Evolutionary conservation across 2,329 filamentous ascomycete species (phyloP).

Genomic region (Neofusicoccum parvum): DNA sequence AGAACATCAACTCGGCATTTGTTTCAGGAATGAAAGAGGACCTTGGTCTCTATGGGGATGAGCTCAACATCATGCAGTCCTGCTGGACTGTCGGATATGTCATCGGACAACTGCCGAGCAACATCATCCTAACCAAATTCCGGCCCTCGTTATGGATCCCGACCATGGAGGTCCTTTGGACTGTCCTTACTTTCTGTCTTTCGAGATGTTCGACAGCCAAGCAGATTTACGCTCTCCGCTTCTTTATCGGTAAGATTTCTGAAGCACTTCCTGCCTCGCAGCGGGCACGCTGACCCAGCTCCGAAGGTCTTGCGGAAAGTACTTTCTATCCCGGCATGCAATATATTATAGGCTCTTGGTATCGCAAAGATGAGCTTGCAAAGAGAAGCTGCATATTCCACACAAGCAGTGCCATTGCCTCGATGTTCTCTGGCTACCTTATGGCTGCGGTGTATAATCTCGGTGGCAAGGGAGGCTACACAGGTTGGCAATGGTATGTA

Average conservation of each 20-base stretch:
- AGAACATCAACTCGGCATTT: constrained; percentile 42
- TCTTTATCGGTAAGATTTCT: constrained; percentile 47
- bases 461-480: constrained; percentile 49
- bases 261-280: too few species aligned
- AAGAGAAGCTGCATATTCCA: constrained; percentile 58
- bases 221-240: constrained; percentile 51
- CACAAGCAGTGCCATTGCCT: constrained; percentile 48
- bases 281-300: constrained; percentile 20
- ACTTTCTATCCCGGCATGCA: constrained; percentile 58
- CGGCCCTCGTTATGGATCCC: constrained; percentile 54
- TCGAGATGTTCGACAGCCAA: constrained; percentile 44
- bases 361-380: constrained; percentile 53
- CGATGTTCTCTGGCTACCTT: constrained; percentile 56
- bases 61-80: constrained; percentile 59
- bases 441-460: constrained; percentile 57
- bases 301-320: constrained; percentile 46
- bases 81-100: constrained; percentile 65
- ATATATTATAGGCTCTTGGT: constrained; percentile 56
- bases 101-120: constrained; percentile 55
- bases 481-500: constrained; percentile 54
- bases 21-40: constrained; percentile 53
- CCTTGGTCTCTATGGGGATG: constrained; percentile 54
- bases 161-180: constrained; percentile 50
- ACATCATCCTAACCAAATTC: constrained; percentile 54
- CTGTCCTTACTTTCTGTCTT: constrained; percentile 51